Conservation (phyloP, 2,329 filamentous ascomycete genomes). For the Dactylonectria macrodidyma region DNA sequence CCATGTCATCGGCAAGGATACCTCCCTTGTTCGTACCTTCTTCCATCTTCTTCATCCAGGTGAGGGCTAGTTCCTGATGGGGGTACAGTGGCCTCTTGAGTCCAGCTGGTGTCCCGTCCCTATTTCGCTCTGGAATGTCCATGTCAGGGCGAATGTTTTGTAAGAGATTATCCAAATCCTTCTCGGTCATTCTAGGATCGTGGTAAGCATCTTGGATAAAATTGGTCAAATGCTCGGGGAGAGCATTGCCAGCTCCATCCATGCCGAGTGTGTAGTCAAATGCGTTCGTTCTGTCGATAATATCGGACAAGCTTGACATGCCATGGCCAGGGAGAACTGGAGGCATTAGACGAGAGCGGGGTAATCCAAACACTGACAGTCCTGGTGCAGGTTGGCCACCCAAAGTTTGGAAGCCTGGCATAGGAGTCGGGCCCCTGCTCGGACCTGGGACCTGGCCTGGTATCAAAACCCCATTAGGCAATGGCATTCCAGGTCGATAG, state of each 20-base stretch:
- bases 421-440: background rate
- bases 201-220: constrained; percentile 55
- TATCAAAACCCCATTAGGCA: background rate
- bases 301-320: constrained; percentile 46
- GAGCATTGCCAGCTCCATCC: constrained; percentile 55
- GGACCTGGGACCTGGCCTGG: background rate
- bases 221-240: constrained; percentile 52
- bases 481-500: background rate
- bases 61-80: constrained; percentile 86
- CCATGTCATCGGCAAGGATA: constrained; percentile 95
- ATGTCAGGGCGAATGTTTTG: constrained; percentile 82
- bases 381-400: background rate
- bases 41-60: constrained; percentile 89
- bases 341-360: constrained; percentile 18
- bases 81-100: constrained; percentile 81
- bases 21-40: constrained; percentile 85
- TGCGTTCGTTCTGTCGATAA: constrained; percentile 56
- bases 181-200: constrained; percentile 60
- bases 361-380: constrained; percentile 4
- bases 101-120: constrained; percentile 78
- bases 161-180: constrained; percentile 79
- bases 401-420: background rate
- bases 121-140: constrained; percentile 72
- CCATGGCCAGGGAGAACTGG: background rate
- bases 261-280: constrained; percentile 55